Evolutionary conservation across 192 early-diverging fungal genomes (phyloP).

Genomic region (Backusella tarrabulga): DNA sequence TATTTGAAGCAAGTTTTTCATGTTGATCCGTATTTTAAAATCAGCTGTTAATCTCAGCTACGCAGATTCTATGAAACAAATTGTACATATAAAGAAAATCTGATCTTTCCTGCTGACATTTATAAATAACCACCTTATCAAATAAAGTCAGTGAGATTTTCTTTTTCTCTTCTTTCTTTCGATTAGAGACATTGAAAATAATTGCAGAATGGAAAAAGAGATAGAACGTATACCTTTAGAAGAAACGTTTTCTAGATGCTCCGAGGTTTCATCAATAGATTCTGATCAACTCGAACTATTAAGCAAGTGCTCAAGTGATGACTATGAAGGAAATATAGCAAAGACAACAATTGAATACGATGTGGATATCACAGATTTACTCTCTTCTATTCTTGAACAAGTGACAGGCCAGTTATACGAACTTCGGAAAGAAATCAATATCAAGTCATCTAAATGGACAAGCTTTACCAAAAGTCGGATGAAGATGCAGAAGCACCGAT

Average conservation of each 20-base stretch:
- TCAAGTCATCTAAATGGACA: constrained; percentile 29
- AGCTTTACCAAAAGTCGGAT: constrained; percentile 18
- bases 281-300: neutral
- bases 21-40: no score
- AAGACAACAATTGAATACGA: constrained; percentile 8
- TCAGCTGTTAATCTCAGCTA: no score
- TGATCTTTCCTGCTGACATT: neutral
- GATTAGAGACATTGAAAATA: neutral
- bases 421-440: constrained; percentile 1
- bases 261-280: neutral
- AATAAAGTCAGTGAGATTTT: neutral
- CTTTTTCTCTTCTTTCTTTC: neutral
- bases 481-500: constrained; percentile 11
- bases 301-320: neutral
- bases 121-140: neutral
- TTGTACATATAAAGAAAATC: neutral
- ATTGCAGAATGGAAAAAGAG: neutral
- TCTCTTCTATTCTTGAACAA: constrained; percentile 30
- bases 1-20: no score
- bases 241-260: neutral
- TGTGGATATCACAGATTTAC: constrained; percentile 34
- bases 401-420: constrained; percentile 34
- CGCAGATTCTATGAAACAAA: neutral
- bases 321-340: neutral
- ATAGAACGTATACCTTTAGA: neutral